A percentile compares a stretch with the other conserved stretches of the same genome.
Conservation (phyloP, 306 rosid genomes). For the Neltuma alba region DNA sequence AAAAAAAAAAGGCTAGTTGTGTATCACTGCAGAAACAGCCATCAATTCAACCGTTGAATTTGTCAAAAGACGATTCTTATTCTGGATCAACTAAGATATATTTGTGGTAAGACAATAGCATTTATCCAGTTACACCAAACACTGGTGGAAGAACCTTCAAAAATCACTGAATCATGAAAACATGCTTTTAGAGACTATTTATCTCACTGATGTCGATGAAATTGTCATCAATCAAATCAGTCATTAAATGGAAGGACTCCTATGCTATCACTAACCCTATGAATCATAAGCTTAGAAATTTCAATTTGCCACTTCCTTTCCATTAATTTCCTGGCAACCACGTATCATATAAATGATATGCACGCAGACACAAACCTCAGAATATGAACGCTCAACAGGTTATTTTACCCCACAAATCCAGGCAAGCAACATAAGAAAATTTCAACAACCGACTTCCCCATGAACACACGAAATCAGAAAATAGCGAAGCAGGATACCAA, state of each 20-base stretch:
- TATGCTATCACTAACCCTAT: background rate
- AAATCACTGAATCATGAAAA: background rate
- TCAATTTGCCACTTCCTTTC: background rate
- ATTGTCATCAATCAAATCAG: background rate
- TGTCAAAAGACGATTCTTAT: background rate
- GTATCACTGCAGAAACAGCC: background rate
- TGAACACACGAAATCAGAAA: background rate
- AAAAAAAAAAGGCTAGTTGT: background rate
- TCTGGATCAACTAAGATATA: background rate
- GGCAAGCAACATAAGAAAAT: background rate
- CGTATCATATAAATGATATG: background rate
- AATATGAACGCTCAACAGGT: background rate
- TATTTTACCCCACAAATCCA: background rate
- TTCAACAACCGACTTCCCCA: conserved; percentile 22
- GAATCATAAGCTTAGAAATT: background rate
- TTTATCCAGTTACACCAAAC: background rate
- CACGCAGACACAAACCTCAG: background rate
- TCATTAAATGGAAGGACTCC: background rate
- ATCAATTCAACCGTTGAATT: background rate
- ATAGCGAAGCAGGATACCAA: background rate
- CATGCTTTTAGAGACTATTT: background rate
- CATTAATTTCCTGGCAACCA: conserved; percentile 29
- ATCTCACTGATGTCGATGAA: background rate
- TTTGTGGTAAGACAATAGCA: background rate
- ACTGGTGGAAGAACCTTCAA: background rate